These are phyloP conservation scores for Ogataea trehalophila DNA, from an alignment of 805 yeast genomes.

Conservation along the genomic window DNA sequence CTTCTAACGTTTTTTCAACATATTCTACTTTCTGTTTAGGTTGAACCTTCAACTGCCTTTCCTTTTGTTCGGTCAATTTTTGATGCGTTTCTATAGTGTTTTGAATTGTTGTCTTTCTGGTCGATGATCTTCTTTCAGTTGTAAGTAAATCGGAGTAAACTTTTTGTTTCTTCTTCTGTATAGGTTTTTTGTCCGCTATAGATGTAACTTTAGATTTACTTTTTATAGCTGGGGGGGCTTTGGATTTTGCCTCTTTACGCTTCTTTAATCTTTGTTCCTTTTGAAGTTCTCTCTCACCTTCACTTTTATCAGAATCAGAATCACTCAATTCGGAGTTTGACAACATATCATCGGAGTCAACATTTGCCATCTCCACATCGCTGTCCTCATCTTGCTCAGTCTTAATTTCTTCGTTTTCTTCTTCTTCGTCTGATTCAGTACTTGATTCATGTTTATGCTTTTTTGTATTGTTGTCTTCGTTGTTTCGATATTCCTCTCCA, in stretches of 20 bases:
- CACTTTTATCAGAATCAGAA: slow-evolving; percentile 56
- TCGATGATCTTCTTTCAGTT: slow-evolving; percentile 61
- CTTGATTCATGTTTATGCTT: slow-evolving; percentile 17
- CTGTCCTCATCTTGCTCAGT: slow-evolving; percentile 26
- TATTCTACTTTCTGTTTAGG: slow-evolving; percentile 31
- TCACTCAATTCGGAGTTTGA: slow-evolving; percentile 50
- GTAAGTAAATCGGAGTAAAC: slow-evolving; percentile 27
- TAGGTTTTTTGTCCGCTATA: slow-evolving; percentile 17
- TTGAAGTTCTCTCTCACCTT: slow-evolving; percentile 35
- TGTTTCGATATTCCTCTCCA: slow-evolving; percentile 25
- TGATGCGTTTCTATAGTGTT: slow-evolving; percentile 74
- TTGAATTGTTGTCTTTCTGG: slow-evolving; percentile 71
- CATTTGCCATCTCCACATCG: slow-evolving; percentile 24
- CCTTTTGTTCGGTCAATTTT: slow-evolving; percentile 64
- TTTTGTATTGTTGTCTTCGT: slow-evolving; percentile 9
- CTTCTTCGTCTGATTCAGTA: slow-evolving; percentile 6
- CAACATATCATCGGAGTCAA: slow-evolving; percentile 43
- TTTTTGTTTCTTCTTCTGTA: slow-evolving; percentile 26
- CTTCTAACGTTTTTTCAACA: slow-evolving; percentile 60
- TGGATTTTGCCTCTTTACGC: slow-evolving; percentile 41
- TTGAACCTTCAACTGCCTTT: slow-evolving; percentile 35
- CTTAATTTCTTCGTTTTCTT: slow-evolving; percentile 13
- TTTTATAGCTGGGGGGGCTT: slow-evolving; percentile 24
- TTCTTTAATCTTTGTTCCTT: slow-evolving; percentile 24
- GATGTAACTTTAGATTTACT: slow-evolving; percentile 19